A percentile compares a stretch with the other conserved stretches of the same genome.
These are phyloP conservation scores for Colletotrichum echinochloae DNA, from an alignment of 2,329 filamentous ascomycete species.

Conservation along the genomic window DNA sequence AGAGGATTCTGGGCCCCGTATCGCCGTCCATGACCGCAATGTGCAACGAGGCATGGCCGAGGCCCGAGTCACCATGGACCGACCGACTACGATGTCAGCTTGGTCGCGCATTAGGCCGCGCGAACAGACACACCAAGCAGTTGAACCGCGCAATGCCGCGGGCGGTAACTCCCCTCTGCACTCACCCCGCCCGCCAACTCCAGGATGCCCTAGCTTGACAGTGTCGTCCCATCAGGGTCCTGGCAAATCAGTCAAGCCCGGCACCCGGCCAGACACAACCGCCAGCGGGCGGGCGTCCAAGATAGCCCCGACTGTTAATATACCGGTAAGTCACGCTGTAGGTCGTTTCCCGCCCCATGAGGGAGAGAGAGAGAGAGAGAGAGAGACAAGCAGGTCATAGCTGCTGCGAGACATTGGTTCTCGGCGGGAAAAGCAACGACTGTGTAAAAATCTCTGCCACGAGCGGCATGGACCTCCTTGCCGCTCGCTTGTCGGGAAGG, in stretches of 20 bases:
- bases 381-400: conserved; percentile 20
- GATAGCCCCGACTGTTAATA: conserved; percentile 9
- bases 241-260: conserved; percentile 24
- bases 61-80: conserved; percentile 9
- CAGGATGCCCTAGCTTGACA: conserved; percentile 39
- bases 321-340: conserved; percentile 7
- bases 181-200: neutral
- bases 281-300: conserved; percentile 12
- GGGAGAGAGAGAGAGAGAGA: too few species aligned
- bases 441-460: neutral
- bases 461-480: neutral
- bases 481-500: neutral
- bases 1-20: neutral
- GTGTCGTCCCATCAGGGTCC: conserved; percentile 24
- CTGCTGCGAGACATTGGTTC: conserved; percentile 30
- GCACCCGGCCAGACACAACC: conserved; percentile 2
- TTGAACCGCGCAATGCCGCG: conserved; percentile 11
- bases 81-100: conserved; percentile 8
- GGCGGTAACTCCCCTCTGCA: neutral
- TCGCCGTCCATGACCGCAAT: neutral
- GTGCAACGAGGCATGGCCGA: neutral
- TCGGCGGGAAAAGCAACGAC: conserved; percentile 31
- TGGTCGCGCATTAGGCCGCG: conserved; percentile 6
- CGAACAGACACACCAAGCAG: conserved; percentile 28
- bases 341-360: neutral